phyloP scores from a whole-genome alignment of 2,329 filamentous ascomycete species.

The Claviceps sp. region DNA sequence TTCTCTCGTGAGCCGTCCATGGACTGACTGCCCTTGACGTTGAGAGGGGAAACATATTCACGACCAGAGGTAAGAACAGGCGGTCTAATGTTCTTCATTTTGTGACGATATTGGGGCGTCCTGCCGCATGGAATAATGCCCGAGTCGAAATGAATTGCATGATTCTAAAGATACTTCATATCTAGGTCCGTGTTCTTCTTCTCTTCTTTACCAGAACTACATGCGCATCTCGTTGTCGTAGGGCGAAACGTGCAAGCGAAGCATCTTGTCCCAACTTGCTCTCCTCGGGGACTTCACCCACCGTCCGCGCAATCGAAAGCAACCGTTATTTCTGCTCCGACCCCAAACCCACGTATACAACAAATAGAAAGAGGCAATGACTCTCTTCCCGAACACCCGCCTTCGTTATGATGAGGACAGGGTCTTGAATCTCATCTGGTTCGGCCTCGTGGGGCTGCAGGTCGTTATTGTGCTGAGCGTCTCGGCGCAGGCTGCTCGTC shows the following conservation, averaged over 20 bases:
- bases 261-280: neutral
- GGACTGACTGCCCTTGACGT: neutral
- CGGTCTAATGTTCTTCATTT: neutral
- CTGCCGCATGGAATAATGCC: neutral
- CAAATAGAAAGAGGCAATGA: constrained; percentile 5
- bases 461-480: constrained; percentile 30
- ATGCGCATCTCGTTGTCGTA: neutral
- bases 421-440: constrained; percentile 33
- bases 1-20: neutral
- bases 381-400: constrained; percentile 15
- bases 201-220: neutral
- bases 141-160: neutral
- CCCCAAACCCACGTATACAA: neutral
- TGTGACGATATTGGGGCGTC: neutral
- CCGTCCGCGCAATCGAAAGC: neutral
- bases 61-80: neutral
- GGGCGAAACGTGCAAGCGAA: neutral
- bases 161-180: neutral
- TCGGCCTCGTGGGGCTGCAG: constrained; percentile 32
- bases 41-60: neutral
- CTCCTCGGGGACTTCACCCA: neutral
- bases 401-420: constrained; percentile 18
- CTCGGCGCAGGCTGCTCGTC: constrained; percentile 14
- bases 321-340: neutral
- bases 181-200: neutral